Evolutionary conservation across 2,329 filamentous ascomycete genomes (phyloP).

Genomic region (Alternaria rosae): DNA sequence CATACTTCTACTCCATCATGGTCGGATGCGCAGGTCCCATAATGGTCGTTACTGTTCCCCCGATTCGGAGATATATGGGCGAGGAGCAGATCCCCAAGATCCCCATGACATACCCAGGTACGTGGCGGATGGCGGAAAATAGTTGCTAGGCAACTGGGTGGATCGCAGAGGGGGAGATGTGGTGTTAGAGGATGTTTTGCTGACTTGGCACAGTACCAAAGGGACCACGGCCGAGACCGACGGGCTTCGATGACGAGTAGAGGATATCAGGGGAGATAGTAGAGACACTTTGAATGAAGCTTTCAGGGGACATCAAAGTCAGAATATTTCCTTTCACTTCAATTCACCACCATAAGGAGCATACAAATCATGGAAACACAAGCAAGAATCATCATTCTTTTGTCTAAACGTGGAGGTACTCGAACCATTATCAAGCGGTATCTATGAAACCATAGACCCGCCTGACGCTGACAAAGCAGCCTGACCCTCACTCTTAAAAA

Average conservation of each 20-base stretch:
- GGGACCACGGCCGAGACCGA: constrained; percentile 54
- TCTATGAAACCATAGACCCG: not conserved
- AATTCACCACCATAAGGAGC: too few relatives aligned
- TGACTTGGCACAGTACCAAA: constrained; percentile 52
- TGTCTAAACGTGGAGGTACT: not conserved
- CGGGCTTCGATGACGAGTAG: constrained; percentile 56
- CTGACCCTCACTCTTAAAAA: not conserved
- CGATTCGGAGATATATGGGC: constrained; percentile 73
- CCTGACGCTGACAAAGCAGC: constrained; percentile 3
- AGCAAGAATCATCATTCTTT: constrained; percentile 11
- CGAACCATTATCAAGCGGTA: not conserved
- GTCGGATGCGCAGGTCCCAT: constrained; percentile 78
- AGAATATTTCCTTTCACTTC: not conserved
- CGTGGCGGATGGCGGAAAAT: constrained; percentile 51
- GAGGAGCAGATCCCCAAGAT: constrained; percentile 73
- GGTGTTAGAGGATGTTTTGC: not conserved
- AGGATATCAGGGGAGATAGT: not conserved
- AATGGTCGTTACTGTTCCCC: constrained; percentile 73
- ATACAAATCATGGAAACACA: not conserved
- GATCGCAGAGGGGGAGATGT: not conserved
- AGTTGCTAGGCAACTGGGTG: not conserved
- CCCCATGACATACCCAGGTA: constrained; percentile 92
- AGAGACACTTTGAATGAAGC: not conserved
- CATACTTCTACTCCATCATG: constrained; percentile 85
- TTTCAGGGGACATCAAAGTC: not conserved